Percentiles rank a stretch among this genome's conserved stretches.
Conservation (phyloP, 2,329 filamentous ascomycete species). For the Arthrobotrys conoides region DNA sequence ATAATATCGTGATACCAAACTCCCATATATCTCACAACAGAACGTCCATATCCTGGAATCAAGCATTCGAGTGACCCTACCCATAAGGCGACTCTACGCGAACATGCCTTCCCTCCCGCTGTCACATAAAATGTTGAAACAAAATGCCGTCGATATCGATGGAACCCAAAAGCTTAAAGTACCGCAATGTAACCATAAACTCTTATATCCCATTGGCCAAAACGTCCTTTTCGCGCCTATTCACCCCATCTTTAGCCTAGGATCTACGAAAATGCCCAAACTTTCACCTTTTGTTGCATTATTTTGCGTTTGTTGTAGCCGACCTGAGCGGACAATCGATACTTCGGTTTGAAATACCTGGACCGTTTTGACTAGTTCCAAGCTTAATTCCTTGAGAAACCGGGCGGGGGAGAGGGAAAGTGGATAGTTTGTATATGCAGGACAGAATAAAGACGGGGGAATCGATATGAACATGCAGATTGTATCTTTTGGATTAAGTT, state of each 20-base stretch:
- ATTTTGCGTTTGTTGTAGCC: conserved; percentile 14
- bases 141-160: too few relatives aligned
- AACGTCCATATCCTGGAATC: too few relatives aligned
- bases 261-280: neutral
- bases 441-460: conserved; percentile 3
- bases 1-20: too few relatives aligned
- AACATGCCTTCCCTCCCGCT: neutral
- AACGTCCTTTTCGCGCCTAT: neutral
- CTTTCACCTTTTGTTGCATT: conserved; percentile 2
- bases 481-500: neutral
- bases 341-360: neutral
- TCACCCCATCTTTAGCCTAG: neutral
- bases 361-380: neutral
- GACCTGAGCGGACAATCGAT: neutral
- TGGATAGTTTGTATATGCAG: neutral
- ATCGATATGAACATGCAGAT: too few relatives aligned
- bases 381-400: neutral
- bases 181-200: conserved; percentile 6
- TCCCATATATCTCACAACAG: neutral
- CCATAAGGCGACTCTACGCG: neutral
- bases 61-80: neutral
- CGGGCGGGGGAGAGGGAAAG: neutral
- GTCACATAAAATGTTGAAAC: conserved; percentile 9
- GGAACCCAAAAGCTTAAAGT: neutral
- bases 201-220: neutral